Evolutionary conservation across 257 asterid genomes (phyloP).

Genomic region (Gentiana dahurica): DNA sequence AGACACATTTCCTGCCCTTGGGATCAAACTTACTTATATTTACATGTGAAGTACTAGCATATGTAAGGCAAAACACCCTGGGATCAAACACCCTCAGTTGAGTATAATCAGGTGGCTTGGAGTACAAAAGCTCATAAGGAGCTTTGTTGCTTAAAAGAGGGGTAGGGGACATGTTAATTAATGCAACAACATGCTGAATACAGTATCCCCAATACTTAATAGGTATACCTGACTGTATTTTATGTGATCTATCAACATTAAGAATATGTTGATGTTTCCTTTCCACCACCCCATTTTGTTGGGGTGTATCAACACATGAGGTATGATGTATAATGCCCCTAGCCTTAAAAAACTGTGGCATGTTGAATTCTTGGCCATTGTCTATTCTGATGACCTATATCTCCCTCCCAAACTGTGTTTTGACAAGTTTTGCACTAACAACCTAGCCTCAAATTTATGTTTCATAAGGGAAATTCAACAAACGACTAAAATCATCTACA

Average conservation of each 20-base stretch:
- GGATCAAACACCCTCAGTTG: not conserved
- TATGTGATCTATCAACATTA: not conserved
- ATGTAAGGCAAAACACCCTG: not conserved
- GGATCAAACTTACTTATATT: not conserved
- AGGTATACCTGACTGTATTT: not conserved
- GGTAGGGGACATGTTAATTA: not conserved
- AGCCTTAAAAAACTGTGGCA: not conserved
- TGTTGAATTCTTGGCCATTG: not conserved
- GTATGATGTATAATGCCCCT: not conserved
- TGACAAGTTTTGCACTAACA: not conserved
- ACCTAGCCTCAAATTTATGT: not conserved
- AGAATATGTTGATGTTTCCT: not conserved
- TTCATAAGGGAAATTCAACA: not conserved
- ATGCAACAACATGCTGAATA: not conserved
- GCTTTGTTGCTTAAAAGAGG: not conserved
- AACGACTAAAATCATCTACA: not conserved
- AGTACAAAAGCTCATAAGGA: not conserved
- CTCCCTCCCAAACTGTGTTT: not conserved
- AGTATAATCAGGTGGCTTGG: not conserved
- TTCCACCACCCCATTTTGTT: not conserved
- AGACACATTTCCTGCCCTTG: too few species aligned
- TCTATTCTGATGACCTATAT: not conserved
- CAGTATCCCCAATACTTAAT: not conserved
- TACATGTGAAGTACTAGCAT: not conserved
- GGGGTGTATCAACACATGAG: not conserved